These are phyloP conservation scores for Cordyceps militaris DNA, from an alignment of 2,329 filamentous ascomycete genomes.

Conservation along the genomic window DNA sequence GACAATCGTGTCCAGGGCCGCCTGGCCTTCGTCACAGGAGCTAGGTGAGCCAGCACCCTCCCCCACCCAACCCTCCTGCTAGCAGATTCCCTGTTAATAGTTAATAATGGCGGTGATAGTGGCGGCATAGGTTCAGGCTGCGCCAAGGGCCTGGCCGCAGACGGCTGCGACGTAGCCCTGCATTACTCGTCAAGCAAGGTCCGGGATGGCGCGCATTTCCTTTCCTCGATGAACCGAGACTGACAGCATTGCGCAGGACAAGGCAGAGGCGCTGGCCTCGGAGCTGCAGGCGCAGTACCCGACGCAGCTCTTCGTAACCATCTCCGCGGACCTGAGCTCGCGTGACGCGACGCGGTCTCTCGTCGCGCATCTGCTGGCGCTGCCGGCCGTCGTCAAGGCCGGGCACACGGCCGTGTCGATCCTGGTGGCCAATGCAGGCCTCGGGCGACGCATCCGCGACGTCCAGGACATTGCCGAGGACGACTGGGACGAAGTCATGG, in stretches of 20 bases:
- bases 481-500: constrained; percentile 57
- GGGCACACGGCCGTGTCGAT: constrained; percentile 36
- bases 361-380: constrained; percentile 18
- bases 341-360: constrained; percentile 21
- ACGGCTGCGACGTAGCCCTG: constrained; percentile 29
- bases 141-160: constrained; percentile 26
- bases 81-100: background rate
- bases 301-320: constrained; percentile 22
- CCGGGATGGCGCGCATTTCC: background rate
- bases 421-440: constrained; percentile 58
- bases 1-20: constrained; percentile 18
- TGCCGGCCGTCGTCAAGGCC: constrained; percentile 12
- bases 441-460: constrained; percentile 52
- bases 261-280: constrained; percentile 23
- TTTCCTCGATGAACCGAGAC: background rate
- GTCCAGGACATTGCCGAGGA: constrained; percentile 54
- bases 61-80: background rate
- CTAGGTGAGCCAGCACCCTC: constrained; percentile 20
- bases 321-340: constrained; percentile 23
- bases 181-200: constrained; percentile 29
- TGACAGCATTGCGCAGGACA: constrained; percentile 18
- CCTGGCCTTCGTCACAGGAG: constrained; percentile 28
- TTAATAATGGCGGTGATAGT: constrained; percentile 16
- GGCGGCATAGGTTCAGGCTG: constrained; percentile 29
- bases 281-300: constrained; percentile 21